Evolutionary conservation across 2,329 filamentous ascomycete species (phyloP).

Genomic region (Epichloe sibirici): DNA sequence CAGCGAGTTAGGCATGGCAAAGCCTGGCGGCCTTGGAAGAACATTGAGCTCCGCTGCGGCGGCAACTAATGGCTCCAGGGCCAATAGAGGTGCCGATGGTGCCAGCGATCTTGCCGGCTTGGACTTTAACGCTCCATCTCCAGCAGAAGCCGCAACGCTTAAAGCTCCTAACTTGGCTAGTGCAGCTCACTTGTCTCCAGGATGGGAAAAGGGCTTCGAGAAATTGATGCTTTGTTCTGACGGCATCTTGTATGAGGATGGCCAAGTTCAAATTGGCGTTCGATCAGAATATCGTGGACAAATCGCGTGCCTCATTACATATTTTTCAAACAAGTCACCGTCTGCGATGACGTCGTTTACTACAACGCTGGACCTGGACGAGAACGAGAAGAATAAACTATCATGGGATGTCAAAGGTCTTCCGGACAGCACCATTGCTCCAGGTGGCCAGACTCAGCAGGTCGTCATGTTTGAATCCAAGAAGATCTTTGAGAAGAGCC

Average conservation of each 20-base stretch:
- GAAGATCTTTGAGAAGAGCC: slow-evolving; percentile 67
- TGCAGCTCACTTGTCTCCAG: slow-evolving; percentile 82
- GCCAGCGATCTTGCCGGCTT: slow-evolving; percentile 65
- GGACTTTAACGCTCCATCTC: slow-evolving; percentile 55
- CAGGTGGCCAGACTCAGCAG: slow-evolving; percentile 74
- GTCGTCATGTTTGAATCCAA: slow-evolving; percentile 90
- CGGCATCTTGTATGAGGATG: slow-evolving; percentile 88
- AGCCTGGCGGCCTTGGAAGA: slow-evolving; percentile 72
- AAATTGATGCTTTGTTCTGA: slow-evolving; percentile 67
- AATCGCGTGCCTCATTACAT: slow-evolving; percentile 87
- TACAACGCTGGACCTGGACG: slow-evolving; percentile 77
- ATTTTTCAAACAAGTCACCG: slow-evolving; percentile 90
- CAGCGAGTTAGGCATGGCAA: slow-evolving; percentile 67
- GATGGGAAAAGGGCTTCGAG: slow-evolving; percentile 87
- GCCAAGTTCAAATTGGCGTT: slow-evolving; percentile 82
- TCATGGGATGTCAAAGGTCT: slow-evolving; percentile 81
- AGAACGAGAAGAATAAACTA: slow-evolving; percentile 50
- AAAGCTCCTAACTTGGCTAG: slow-evolving; percentile 79
- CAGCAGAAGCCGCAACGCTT: slow-evolving; percentile 42
- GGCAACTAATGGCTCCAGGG: slow-evolving; percentile 30
- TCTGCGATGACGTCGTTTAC: slow-evolving; percentile 82
- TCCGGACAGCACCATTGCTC: slow-evolving; percentile 67
- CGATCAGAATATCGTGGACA: slow-evolving; percentile 92
- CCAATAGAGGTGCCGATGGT: slow-evolving; percentile 32
- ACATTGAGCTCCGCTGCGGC: slow-evolving; percentile 58